Evolutionary conservation across 176 grass and related monocot species (phyloP).

Genomic region (Musa schizocarpa): DNA sequence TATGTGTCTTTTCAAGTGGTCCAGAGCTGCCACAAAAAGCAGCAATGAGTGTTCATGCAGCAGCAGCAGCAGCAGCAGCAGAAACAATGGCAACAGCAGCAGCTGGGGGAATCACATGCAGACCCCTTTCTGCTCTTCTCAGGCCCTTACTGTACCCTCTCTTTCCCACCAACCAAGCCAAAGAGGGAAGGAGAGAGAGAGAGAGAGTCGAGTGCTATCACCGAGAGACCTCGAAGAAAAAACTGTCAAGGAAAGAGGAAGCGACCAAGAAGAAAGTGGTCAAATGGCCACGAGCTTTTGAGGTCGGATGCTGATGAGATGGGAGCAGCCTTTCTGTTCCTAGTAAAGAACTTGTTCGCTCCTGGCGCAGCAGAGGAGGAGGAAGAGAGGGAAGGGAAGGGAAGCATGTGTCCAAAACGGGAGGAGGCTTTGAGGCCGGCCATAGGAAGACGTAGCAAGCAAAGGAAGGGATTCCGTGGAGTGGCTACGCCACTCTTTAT

Average conservation of each 20-base stretch:
- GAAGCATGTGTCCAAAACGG: too few species aligned
- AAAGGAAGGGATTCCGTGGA: too few species aligned
- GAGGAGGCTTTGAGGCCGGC: too few species aligned
- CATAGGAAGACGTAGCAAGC: too few species aligned
- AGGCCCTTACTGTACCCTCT: neutral
- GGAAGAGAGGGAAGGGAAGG: too few species aligned
- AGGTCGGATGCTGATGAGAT: neutral
- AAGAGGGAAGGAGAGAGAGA: neutral
- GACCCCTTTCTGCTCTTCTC: neutral
- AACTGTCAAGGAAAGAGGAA: neutral
- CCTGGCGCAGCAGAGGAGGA: too few species aligned
- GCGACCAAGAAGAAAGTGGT: neutral
- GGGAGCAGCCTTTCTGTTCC: neutral
- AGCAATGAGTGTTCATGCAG: neutral
- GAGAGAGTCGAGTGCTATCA: neutral
- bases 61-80: neutral
- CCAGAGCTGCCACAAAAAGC: neutral
- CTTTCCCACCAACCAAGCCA: neutral
- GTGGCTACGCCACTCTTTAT: too few species aligned
- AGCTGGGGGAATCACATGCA: constrained; percentile 2
- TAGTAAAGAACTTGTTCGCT: neutral
- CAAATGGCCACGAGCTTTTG: neutral
- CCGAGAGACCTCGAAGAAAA: too few species aligned
- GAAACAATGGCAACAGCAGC: neutral
- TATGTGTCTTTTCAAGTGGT: neutral